A percentile compares a stretch with the other conserved stretches of the same genome.
Evolutionary conservation across 352 stramenopile genomes (phyloP).

Genomic region (Pythium scleroteichum): DNA sequence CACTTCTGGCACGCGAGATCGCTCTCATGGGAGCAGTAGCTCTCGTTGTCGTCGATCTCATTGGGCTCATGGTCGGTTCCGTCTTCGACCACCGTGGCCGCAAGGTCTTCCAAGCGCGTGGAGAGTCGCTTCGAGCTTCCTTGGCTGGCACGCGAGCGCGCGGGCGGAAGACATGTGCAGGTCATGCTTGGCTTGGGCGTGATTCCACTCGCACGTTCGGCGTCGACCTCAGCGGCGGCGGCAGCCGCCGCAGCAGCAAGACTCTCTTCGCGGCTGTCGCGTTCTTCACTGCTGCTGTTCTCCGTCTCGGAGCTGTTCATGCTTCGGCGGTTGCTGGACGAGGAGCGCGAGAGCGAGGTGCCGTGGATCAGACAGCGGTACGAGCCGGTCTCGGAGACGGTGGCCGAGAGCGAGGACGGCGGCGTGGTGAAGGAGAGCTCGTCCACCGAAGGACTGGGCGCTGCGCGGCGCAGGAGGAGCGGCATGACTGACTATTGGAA

Average conservation of each 20-base stretch:
- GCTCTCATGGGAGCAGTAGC: slow-evolving; percentile 45
- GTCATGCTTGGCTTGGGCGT: slow-evolving; percentile 1
- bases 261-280: slow-evolving; percentile 22
- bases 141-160: slow-evolving; percentile 22
- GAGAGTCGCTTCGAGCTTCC: slow-evolving; percentile 31
- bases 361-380: slow-evolving; percentile 21
- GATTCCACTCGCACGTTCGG: slow-evolving; percentile 7
- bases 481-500: slow-evolving; percentile 43
- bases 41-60: slow-evolving; percentile 35
- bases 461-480: slow-evolving; percentile 61
- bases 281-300: slow-evolving; percentile 25
- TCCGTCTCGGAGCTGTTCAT: slow-evolving; percentile 30
- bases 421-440: slow-evolving; percentile 60
- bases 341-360: slow-evolving; percentile 5
- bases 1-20: slow-evolving; percentile 27
- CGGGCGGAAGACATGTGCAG: slow-evolving; percentile 12
- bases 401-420: slow-evolving; percentile 30
- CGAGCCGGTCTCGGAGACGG: slow-evolving; percentile 6
- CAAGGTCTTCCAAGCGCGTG: slow-evolving; percentile 21
- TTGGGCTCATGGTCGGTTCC: slow-evolving; percentile 25
- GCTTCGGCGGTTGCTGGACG: slow-evolving; percentile 20
- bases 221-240: slow-evolving; percentile 14
- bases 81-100: slow-evolving; percentile 21
- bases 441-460: slow-evolving; percentile 70
- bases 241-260: slow-evolving; percentile 7